A percentile compares a stretch with the other conserved stretches of the same genome.
Evolutionary conservation across 2,329 filamentous ascomycete genomes (phyloP).

Genomic region (Fusarium oxysporum): DNA sequence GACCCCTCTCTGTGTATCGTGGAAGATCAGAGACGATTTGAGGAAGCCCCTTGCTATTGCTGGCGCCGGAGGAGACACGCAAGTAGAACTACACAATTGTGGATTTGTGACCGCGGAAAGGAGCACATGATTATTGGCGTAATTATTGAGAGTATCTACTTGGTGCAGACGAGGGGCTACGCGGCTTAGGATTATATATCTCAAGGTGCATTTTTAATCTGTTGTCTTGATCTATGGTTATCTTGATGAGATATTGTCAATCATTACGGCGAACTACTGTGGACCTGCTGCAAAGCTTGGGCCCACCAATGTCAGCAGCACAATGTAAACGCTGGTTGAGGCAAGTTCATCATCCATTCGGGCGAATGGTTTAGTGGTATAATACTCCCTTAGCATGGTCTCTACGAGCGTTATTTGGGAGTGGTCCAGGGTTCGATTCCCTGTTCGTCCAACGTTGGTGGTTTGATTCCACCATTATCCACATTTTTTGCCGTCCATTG

Average conservation of each 20-base stretch:
- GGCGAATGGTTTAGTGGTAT: conserved; percentile 42
- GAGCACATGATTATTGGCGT: not conserved
- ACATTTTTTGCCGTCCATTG: conserved; percentile 3
- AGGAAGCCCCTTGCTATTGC: too few relatives aligned
- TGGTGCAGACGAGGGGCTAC: too few relatives aligned
- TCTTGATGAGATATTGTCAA: not conserved
- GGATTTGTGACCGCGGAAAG: too few relatives aligned
- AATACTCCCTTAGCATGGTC: conserved; percentile 39
- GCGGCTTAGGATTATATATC: too few relatives aligned
- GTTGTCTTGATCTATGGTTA: too few relatives aligned
- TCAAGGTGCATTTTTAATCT: too few relatives aligned
- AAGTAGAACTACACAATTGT: too few relatives aligned
- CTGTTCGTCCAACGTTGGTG: conserved; percentile 33
- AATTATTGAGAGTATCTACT: rapidly evolving
- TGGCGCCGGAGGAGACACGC: too few relatives aligned
- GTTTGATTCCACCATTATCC: conserved; percentile 27
- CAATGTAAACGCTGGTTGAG: rapidly evolving
- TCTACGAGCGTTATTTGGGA: conserved; percentile 1
- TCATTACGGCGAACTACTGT: not conserved
- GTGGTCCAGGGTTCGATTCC: conserved; percentile 41
- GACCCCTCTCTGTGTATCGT: too few relatives aligned
- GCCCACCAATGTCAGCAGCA: rapidly evolving
- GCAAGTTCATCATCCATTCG: not conserved
- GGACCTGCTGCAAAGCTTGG: not conserved
- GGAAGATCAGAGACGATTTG: too few relatives aligned